Conservation (phyloP, 2,329 filamentous ascomycete genomes). For the Myriosclerotinia duriaeana region DNA sequence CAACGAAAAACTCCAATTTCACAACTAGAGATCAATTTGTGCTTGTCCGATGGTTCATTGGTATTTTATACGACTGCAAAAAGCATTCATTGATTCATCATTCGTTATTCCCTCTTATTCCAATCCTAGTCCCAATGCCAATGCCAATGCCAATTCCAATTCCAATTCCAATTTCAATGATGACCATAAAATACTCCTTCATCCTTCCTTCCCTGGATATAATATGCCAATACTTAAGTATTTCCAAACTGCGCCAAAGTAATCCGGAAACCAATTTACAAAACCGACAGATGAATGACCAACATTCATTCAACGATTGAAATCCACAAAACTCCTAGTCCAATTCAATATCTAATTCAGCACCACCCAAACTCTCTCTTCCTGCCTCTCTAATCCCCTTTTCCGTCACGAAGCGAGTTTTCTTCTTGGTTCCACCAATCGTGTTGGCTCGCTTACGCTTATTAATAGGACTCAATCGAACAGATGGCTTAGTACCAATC, state of each 20-base stretch:
- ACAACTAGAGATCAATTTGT: background rate
- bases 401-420: constrained; percentile 76
- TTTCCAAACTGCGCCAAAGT: constrained; percentile 11
- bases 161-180: background rate
- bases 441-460: constrained; percentile 57
- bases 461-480: constrained; percentile 55
- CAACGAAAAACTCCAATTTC: background rate
- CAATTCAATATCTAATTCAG: constrained; percentile 18
- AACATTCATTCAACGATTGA: background rate
- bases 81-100: constrained; percentile 7
- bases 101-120: background rate
- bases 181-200: background rate
- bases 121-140: background rate
- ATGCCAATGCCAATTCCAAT: background rate
- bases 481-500: constrained; percentile 45
- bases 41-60: background rate
- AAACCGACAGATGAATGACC: background rate
- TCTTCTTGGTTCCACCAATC: constrained; percentile 54
- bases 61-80: background rate
- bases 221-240: constrained; percentile 12
- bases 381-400: constrained; percentile 77
- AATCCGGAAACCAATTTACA: background rate
- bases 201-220: constrained; percentile 16
- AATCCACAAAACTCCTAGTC: constrained; percentile 11
- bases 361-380: constrained; percentile 67